Percentiles rank a stretch among this genome's conserved stretches.
Conservation (phyloP, 768 basidiomycete species). For the Tulasnella sp. region DNA sequence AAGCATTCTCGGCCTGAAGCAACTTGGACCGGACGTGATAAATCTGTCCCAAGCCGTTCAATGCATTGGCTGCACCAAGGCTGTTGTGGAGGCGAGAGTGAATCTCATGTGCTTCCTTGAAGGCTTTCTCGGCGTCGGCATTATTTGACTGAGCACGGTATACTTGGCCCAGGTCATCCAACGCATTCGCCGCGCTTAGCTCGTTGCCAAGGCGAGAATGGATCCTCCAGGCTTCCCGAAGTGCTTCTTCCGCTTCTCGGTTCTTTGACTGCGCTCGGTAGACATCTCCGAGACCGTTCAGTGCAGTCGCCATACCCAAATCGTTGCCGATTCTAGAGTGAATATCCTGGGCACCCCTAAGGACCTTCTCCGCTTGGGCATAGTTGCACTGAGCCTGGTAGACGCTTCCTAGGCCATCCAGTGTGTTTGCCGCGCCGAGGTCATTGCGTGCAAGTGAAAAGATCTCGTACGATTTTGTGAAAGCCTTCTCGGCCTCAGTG, state of each 20-base stretch:
- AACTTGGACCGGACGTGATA: neutral
- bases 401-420: neutral
- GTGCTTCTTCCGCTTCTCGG: neutral
- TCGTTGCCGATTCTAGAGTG: neutral
- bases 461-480: neutral
- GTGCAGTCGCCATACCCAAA: neutral
- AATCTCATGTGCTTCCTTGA: neutral
- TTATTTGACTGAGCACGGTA: neutral
- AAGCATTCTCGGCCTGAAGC: neutral
- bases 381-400: neutral
- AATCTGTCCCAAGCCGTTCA: neutral
- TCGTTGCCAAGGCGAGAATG: neutral
- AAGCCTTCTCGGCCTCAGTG: neutral
- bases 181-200: neutral
- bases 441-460: neutral
- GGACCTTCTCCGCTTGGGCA: neutral
- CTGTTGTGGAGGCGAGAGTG: neutral
- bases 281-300: neutral
- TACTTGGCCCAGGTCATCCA: neutral
- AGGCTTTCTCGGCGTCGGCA: neutral
- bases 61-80: neutral
- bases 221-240: neutral
- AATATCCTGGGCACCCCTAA: neutral
- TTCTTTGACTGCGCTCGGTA: neutral
- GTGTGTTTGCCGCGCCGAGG: neutral